Base-by-base conservation (phyloP, 805 yeast species). In the Priceomyces melissophilus region DNA sequence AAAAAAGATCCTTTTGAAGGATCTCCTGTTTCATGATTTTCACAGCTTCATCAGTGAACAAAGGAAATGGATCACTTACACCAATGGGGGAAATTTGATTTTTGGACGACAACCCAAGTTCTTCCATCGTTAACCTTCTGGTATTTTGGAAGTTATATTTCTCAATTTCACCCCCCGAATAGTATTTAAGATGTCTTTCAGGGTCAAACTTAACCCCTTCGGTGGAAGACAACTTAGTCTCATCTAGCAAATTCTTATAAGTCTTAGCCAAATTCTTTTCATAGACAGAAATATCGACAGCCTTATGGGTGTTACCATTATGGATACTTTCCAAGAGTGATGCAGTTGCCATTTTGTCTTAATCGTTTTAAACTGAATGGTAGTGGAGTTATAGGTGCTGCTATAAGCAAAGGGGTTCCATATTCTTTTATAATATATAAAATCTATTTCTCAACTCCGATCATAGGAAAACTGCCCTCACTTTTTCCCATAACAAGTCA, bases 31-130 rank as follows among this genome's bases (percentile, higher is more conserved):
- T 73, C 83, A 79, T 78, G 35, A 79, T 71, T 31, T 70, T 71
- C 41, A 77, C 63, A 2, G 84, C 83, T 49, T 79, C 83, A 25
- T 76, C 75, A 1, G 82, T 77, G 59, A 79, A 79, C 35, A 79
- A 62, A 3, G 81, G 81, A 57, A 79, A 79, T 1, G 84, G 82
- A 40, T 74, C 80, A 40, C 75, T 65, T 15, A 76, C 83, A 13
- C 81, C 85, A 49, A 78, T 66, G 2, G 70, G 71, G 15, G 79
- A 69, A 39, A 79, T 75, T 53, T 76, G 81, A 43, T 66, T 60
- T 32, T 67, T 65, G 47, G 63, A 57, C 32, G 69, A 50, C 41
- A 71, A 56, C 0, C 78, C 79, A 42, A 79, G 62, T 44, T 79
- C 82, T 35, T 63, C 71, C 71, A 78, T 68, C 10, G 68, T 62